phyloP scores from a whole-genome alignment of 2,329 filamentous ascomycete species.

The Neofusicoccum laricinum region DNA sequence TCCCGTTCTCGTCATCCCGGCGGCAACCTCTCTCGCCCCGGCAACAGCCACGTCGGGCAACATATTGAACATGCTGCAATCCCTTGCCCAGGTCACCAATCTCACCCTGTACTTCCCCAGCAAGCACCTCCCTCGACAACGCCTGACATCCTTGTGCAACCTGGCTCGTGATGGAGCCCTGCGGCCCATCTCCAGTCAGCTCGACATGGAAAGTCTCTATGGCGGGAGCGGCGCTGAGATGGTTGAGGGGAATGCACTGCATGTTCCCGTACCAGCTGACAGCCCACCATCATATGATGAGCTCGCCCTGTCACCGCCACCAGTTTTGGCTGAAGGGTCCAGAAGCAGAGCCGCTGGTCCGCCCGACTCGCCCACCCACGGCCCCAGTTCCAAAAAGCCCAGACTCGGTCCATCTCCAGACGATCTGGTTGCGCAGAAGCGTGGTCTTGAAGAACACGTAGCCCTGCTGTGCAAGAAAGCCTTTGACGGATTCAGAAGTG shows the following conservation, averaged over 20 bases:
- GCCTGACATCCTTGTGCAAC: background rate
- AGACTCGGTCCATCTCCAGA: background rate
- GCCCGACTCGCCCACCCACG: background rate
- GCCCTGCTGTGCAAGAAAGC: background rate
- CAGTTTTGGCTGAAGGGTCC: background rate
- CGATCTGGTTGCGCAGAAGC: background rate
- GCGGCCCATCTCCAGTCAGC: background rate
- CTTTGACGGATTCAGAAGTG: background rate
- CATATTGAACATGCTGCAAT: constrained; percentile 28
- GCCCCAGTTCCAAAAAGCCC: background rate
- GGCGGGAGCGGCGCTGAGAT: background rate
- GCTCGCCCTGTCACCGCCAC: background rate
- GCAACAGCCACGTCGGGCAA: constrained; percentile 33
- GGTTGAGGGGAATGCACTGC: background rate
- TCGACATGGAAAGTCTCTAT: background rate
- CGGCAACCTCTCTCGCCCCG: background rate
- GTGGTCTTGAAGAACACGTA: background rate
- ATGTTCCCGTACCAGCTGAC: background rate
- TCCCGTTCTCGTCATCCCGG: background rate
- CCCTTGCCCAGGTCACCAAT: constrained; percentile 21
- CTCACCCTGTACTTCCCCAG: constrained; percentile 1
- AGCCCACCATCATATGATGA: constrained; percentile 15
- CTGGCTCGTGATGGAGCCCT: background rate
- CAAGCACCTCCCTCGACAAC: background rate
- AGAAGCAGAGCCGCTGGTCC: background rate